phyloP scores from a whole-genome alignment of 2,329 filamentous ascomycete genomes.

The Trichophyton benhamiae region DNA sequence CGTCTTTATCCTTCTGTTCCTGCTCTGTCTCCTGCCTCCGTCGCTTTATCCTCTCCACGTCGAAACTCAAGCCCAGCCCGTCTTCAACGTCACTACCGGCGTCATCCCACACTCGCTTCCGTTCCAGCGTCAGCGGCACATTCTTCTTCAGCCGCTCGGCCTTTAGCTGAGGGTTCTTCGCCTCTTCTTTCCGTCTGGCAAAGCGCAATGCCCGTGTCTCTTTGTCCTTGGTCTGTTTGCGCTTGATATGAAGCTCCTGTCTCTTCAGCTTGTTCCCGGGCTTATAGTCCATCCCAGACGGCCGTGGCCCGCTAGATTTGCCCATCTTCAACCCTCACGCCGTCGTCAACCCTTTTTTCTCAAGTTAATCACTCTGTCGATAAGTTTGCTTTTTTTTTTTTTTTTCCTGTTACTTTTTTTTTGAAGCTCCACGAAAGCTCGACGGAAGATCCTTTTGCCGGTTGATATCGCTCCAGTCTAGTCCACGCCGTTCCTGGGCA shows the following conservation, averaged over 20 bases:
- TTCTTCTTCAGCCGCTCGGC: conserved; percentile 64
- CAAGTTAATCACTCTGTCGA: neutral
- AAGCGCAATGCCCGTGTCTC: conserved; percentile 65
- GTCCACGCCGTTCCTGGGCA: neutral
- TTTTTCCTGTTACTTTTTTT: neutral
- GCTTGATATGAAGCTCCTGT: conserved; percentile 62
- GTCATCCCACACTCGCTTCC: conserved; percentile 83
- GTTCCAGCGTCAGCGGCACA: conserved; percentile 67
- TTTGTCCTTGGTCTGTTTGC: conserved; percentile 65
- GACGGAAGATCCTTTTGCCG: neutral
- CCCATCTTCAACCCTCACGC: neutral
- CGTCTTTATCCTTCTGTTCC: conserved; percentile 21
- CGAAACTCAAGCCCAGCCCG: conserved; percentile 35
- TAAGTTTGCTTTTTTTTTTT: neutral
- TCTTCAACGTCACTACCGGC: conserved; percentile 43
- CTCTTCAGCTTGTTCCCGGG: conserved; percentile 68
- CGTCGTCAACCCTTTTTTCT: neutral
- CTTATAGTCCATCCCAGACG: conserved; percentile 40
- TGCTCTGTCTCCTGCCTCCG: conserved; percentile 36
- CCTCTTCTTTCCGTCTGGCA: conserved; percentile 70
- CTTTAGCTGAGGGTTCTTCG: conserved; percentile 64
- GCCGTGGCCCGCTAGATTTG: conserved; percentile 32
- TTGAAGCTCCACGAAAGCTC: neutral
- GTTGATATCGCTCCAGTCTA: neutral
- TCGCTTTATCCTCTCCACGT: conserved; percentile 38